Conservation (phyloP, 2,329 filamentous ascomycete species). For the Fusarium torulosum region DNA sequence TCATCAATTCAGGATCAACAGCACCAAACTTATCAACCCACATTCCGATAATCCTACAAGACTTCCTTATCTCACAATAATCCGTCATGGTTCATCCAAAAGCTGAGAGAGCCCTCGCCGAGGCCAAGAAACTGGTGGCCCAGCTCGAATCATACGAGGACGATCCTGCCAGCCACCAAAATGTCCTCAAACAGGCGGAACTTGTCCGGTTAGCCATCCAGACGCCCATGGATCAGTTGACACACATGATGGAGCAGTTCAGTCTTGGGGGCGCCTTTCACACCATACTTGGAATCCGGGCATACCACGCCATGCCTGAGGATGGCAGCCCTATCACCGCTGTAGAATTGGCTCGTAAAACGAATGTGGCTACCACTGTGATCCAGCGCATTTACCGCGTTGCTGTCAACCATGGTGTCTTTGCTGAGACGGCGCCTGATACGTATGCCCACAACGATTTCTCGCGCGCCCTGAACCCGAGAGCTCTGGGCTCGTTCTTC, state of each 20-base stretch:
- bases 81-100: slow-evolving; percentile 41
- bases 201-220: slow-evolving; percentile 45
- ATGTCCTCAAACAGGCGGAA: slow-evolving; percentile 44
- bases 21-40: neutral
- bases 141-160: slow-evolving; percentile 47
- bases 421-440: slow-evolving; percentile 47
- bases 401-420: slow-evolving; percentile 49
- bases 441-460: slow-evolving; percentile 52
- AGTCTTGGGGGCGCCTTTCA: slow-evolving; percentile 46
- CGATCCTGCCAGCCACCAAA: slow-evolving; percentile 38
- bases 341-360: slow-evolving; percentile 38
- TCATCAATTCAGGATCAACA: neutral
- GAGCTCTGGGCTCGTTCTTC: slow-evolving; percentile 50
- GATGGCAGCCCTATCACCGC: slow-evolving; percentile 43
- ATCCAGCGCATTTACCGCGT: slow-evolving; percentile 52
- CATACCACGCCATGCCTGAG: slow-evolving; percentile 47
- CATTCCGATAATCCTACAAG: neutral
- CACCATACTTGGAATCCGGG: slow-evolving; percentile 46
- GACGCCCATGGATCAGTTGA: slow-evolving; percentile 47
- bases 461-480: slow-evolving; percentile 47
- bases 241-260: slow-evolving; percentile 43
- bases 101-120: slow-evolving; percentile 45
- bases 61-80: neutral
- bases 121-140: slow-evolving; percentile 46
- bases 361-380: slow-evolving; percentile 49